Percentiles rank a stretch among this genome's conserved stretches.
Evolutionary conservation across 2,329 filamentous ascomycete species (phyloP).

Genomic region (Nigrospora oryzae): DNA sequence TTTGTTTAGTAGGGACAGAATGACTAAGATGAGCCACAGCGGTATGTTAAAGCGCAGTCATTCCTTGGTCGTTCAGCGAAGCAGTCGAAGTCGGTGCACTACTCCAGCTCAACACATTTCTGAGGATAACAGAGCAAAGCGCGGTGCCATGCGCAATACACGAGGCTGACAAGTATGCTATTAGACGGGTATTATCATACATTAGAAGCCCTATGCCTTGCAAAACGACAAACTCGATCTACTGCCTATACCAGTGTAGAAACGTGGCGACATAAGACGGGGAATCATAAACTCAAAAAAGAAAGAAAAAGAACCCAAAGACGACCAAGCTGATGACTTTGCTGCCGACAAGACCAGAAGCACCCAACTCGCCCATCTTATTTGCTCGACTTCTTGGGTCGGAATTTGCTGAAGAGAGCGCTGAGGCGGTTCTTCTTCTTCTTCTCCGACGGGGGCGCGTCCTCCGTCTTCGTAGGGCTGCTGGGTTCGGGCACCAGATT

Average conservation of each 20-base stretch:
- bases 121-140: no score
- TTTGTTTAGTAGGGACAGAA: neutral
- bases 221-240: neutral
- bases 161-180: neutral
- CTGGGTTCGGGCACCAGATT: slow-evolving; percentile 3
- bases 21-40: neutral
- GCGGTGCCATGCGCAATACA: neutral
- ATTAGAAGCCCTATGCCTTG: neutral
- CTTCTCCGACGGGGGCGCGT: slow-evolving; percentile 24
- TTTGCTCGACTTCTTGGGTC: slow-evolving; percentile 5
- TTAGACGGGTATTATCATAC: neutral
- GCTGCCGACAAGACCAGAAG: neutral
- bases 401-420: slow-evolving; percentile 24
- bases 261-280: slow-evolving; percentile 4
- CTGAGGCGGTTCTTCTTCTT: slow-evolving; percentile 36
- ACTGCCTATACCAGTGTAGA: neutral
- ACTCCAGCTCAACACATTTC: no score
- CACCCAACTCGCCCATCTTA: neutral
- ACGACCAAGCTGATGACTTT: neutral
- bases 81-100: no score
- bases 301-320: neutral
- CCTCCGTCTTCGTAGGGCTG: slow-evolving; percentile 7
- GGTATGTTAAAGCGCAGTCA: neutral
- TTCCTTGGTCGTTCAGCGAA: neutral
- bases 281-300: slow-evolving; percentile 4